These are phyloP conservation scores for Polysphondylium violaceum DNA, from an alignment of 78 protist species.

Conservation along the genomic window DNA sequence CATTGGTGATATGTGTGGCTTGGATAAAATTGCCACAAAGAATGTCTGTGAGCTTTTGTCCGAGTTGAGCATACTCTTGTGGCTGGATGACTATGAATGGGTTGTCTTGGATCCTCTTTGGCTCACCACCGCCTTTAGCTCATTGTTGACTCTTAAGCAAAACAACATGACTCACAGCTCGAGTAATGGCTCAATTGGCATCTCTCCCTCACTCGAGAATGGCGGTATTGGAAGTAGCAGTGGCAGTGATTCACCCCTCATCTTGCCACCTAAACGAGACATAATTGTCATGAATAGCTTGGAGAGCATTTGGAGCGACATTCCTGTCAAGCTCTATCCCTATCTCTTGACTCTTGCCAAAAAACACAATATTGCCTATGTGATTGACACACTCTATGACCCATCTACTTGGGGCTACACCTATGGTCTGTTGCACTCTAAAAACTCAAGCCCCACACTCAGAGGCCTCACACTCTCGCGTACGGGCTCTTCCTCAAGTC, in stretches of 20 bases:
- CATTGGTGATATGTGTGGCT: constrained; percentile 65
- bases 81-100: constrained; percentile 64
- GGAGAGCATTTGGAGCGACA: constrained; percentile 56
- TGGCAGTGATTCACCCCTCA: neutral
- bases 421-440: neutral
- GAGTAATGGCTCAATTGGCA: neutral
- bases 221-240: neutral
- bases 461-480: neutral
- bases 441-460: neutral
- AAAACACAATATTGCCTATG: constrained; percentile 33
- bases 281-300: constrained; percentile 35
- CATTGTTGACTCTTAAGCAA: constrained; percentile 28
- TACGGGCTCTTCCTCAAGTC: neutral
- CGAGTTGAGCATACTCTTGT: constrained; percentile 31
- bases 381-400: constrained; percentile 50
- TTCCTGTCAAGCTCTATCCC: constrained; percentile 34
- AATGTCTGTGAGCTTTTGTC: constrained; percentile 28
- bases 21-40: constrained; percentile 43
- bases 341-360: constrained; percentile 47
- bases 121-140: constrained; percentile 33
- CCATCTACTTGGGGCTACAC: constrained; percentile 62
- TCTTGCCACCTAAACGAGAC: neutral
- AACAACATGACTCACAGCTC: neutral
- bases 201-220: neutral
- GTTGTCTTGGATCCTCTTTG: constrained; percentile 53